These are phyloP conservation scores for Trichoderma orchidacearum DNA, from an alignment of 495 filamentous ascomycete genomes.

Conservation along the genomic window DNA sequence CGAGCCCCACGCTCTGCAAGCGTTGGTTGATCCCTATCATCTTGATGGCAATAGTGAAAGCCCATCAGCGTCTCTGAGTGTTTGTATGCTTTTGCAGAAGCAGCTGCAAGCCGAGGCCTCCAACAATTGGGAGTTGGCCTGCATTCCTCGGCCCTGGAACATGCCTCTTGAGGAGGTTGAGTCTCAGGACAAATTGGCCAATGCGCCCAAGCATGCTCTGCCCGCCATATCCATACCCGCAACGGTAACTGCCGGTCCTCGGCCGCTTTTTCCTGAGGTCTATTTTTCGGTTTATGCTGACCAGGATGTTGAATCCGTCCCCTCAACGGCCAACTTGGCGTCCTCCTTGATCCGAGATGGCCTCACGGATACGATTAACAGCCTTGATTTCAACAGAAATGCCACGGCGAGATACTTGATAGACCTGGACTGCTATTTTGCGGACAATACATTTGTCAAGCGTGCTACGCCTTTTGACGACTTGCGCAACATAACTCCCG, in stretches of 20 bases:
- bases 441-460: constrained; percentile 77
- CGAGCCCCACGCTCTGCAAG: constrained; percentile 67
- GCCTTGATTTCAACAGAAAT: constrained; percentile 83
- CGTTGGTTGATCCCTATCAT: constrained; percentile 71
- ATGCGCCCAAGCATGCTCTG: constrained; percentile 57
- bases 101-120: constrained; percentile 63
- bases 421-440: constrained; percentile 89
- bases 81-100: constrained; percentile 73
- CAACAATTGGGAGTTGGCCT: constrained; percentile 60
- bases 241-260: constrained; percentile 57
- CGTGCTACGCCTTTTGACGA: constrained; percentile 84
- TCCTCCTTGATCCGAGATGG: constrained; percentile 73
- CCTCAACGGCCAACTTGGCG: constrained; percentile 57
- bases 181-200: constrained; percentile 38
- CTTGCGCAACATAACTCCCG: constrained; percentile 58
- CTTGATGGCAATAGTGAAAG: constrained; percentile 30
- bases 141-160: constrained; percentile 76
- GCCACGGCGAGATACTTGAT: constrained; percentile 78
- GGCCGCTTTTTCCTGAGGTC: constrained; percentile 76
- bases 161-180: constrained; percentile 35
- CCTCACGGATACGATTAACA: constrained; percentile 86
- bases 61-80: constrained; percentile 34
- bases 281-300: constrained; percentile 85
- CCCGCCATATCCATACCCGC: constrained; percentile 62
- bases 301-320: constrained; percentile 88